Evolutionary conservation across 306 rosid species (phyloP).

Genomic region (Bauhinia variegata): DNA sequence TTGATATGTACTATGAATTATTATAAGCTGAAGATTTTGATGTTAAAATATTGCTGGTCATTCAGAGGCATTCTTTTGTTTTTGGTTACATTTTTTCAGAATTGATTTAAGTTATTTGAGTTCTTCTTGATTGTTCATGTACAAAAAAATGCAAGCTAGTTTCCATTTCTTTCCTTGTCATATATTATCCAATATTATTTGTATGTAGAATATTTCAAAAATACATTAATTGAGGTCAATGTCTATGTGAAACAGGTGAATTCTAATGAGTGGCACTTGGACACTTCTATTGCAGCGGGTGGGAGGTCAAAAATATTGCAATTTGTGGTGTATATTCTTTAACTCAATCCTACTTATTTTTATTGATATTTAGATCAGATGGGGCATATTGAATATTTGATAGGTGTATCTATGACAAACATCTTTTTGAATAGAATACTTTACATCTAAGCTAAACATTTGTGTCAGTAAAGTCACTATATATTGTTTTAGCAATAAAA

Average conservation of each 20-base stretch:
- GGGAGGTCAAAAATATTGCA: slow-evolving; percentile 99
- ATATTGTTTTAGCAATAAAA: slow-evolving; percentile 5
- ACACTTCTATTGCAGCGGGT: slow-evolving; percentile 91
- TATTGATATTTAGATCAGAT: slow-evolving; percentile 5
- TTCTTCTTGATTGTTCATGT: slow-evolving; percentile 16
- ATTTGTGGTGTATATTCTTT: slow-evolving; percentile 89
- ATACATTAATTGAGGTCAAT: slow-evolving; percentile 12
- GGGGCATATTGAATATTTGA: neutral
- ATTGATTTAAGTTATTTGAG: slow-evolving; percentile 17
- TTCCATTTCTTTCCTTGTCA: slow-evolving; percentile 2
- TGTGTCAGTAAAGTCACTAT: slow-evolving; percentile 1
- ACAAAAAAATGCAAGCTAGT: slow-evolving; percentile 3
- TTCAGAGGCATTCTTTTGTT: slow-evolving; percentile 16
- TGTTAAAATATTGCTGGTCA: neutral
- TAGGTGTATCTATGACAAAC: neutral
- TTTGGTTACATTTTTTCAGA: neutral
- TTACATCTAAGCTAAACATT: slow-evolving; percentile 16
- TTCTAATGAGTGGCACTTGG: slow-evolving; percentile 98
- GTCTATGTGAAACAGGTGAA: slow-evolving; percentile 65
- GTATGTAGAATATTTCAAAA: slow-evolving; percentile 9
- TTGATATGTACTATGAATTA: slow-evolving; percentile 1
- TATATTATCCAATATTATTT: slow-evolving; percentile 18
- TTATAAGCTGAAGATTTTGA: slow-evolving; percentile 23
- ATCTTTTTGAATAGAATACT: neutral
- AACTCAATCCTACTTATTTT: slow-evolving; percentile 45